Evolutionary conservation across 305 asterid species (phyloP).

Genomic region (Fraxinus ornus): DNA sequence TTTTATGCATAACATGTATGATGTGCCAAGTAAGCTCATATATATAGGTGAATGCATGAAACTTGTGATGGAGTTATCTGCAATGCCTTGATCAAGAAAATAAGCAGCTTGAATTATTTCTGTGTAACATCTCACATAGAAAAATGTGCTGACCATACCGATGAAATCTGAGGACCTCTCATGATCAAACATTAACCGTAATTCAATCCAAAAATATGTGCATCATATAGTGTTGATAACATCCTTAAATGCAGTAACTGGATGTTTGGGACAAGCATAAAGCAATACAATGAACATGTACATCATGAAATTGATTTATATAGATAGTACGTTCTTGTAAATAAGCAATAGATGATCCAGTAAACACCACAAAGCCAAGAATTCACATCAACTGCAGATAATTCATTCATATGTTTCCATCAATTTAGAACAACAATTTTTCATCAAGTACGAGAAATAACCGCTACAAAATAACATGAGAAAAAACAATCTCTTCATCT

Average conservation of each 20-base stretch:
- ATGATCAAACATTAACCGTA: not conserved
- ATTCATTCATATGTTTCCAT: not conserved
- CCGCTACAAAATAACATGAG: not conserved
- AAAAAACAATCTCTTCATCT: not conserved
- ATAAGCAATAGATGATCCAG: not conserved
- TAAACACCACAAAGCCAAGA: not conserved
- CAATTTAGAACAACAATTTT: not conserved
- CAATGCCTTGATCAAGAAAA: conserved; percentile 12
- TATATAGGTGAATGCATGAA: not conserved
- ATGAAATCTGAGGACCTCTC: not conserved
- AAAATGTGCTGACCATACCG: not conserved
- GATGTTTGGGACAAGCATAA: not conserved
- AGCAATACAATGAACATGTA: not conserved
- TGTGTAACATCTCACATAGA: not conserved
- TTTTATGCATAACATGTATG: not conserved
- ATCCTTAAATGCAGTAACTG: not conserved
- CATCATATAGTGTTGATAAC: not conserved
- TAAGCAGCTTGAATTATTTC: not conserved
- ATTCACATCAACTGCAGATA: not conserved
- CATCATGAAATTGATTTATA: not conserved
- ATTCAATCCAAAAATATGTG: not conserved
- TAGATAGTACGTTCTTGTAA: not conserved
- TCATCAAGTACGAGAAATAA: not conserved
- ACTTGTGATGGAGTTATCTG: not conserved
- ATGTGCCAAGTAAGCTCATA: not conserved